Base-by-base conservation (phyloP, 768 basidiomycete genomes). In the Coprinellus micaceus region DNA sequence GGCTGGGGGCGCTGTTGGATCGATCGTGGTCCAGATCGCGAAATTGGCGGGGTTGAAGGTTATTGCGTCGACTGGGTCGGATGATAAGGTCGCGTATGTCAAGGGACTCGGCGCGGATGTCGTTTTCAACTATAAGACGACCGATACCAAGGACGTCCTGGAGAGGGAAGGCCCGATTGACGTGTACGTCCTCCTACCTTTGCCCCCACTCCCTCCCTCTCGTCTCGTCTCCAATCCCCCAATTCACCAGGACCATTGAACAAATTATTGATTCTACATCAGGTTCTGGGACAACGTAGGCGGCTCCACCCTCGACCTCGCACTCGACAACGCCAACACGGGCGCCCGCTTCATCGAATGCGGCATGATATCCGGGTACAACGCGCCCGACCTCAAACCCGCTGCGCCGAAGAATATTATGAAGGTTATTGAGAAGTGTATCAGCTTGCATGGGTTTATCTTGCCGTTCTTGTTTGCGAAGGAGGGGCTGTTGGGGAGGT, bases 81-180 rank as follows among this genome's bases (percentile, higher is more conserved):
- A 85, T 33, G 77, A 81, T 30, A 86, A 89, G 68, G 80, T 87
- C 4, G 67, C 68, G 7, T 84, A 75, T 57, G 60, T 84, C 61
- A 71, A 70, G 44, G 72, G 72, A 10, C 57, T 84, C 2, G 84
- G 83, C 1, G 78, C 77, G 0, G 83, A 87, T 56, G 72, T 82
- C 17, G 76, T 72, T 0, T 85, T 85, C 71, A 84, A 86, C 68
- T 86, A 84, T 67, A 84, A 86, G 72, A 82, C 72, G 0, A 66
- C 69, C 1, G 67, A 71, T 48, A 77, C 78, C 0, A 63, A 62
- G 2, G 75, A 80, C 6, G 66, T 81, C 5, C 70, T 88, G 26
- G 57, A 63, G 57, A 71, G 74, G 59, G 71, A 85, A 56, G 82
- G 83, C 2, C 82, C 79, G 0, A 74, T 86, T 44, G 72, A 84